Evolutionary conservation across 495 filamentous ascomycete species (phyloP).

Genomic region (Xylaria bambusicola): DNA sequence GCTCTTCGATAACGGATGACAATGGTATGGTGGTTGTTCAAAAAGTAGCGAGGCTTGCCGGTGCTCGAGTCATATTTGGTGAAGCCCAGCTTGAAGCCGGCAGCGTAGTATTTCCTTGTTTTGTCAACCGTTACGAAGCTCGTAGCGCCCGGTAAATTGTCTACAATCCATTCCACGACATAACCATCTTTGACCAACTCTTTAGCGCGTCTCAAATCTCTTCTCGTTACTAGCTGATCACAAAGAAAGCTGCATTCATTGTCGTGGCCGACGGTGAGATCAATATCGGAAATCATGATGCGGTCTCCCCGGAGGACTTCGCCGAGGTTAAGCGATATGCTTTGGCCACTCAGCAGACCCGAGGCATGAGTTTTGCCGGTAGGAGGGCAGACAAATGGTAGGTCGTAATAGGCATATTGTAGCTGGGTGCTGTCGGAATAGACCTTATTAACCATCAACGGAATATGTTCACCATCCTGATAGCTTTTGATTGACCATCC

Average conservation of each 20-base stretch:
- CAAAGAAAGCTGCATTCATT: constrained; percentile 77
- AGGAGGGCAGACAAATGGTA: constrained; percentile 88
- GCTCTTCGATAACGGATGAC: constrained; percentile 81
- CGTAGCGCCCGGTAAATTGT: constrained; percentile 91
- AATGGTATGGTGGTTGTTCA: constrained; percentile 92
- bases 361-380: constrained; percentile 68
- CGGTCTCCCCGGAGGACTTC: constrained; percentile 91
- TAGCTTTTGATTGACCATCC: constrained; percentile 82
- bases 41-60: constrained; percentile 68
- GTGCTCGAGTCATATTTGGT: constrained; percentile 64
- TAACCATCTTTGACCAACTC: constrained; percentile 81
- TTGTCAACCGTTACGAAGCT: constrained; percentile 92
- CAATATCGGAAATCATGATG: constrained; percentile 86
- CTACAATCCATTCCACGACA: constrained; percentile 93
- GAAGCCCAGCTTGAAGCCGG: constrained; percentile 92
- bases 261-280: constrained; percentile 79
- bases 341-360: constrained; percentile 76
- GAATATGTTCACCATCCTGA: constrained; percentile 75
- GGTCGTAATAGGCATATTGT: constrained; percentile 91
- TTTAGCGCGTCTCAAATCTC: constrained; percentile 68
- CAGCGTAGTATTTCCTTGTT: constrained; percentile 85
- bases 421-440: constrained; percentile 91
- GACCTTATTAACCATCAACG: constrained; percentile 92
- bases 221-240: constrained; percentile 62
- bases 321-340: constrained; percentile 85